Evolutionary conservation across 257 asterid genomes (phyloP), one percentile per base, ranked within the genome.

Genomic region (Rehmannia glutinosa): DNA sequence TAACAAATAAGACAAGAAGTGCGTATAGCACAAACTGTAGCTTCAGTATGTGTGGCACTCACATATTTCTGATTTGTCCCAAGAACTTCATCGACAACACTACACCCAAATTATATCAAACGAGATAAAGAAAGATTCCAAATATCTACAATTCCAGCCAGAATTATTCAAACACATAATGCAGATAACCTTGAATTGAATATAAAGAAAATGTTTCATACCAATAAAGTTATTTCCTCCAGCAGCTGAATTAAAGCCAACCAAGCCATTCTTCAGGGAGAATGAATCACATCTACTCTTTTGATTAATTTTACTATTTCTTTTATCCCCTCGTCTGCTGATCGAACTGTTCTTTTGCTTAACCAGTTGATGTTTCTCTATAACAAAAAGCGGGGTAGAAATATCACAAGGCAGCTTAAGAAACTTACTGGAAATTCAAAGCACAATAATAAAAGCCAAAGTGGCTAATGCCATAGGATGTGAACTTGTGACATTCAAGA

Each of bases 151-250:
- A 41, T 62, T 58, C 75, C 42, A 66, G 64, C 53, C 35, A 55
- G n/a, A 15, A 15, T 16, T 13, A 11, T 52, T 28, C 6, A 2
- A 53, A 42, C 39, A 52, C 33, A 25, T 23, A 32, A 58, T 16
- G 39, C 8, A 35, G 49, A n/a, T n/a, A n/a, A 61, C 30, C 30
- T 27, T 38, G 75, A 47, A 65, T 15, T 20, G 41, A 58, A 30
- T 19, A 15, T 24, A 63, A 58, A 41, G 32, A 46, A 61, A 19
- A 39, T 17, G 49, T 45, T 23, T 39, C 85, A 59, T 90, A 93
- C 99, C 97, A 60, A 84, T 81, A 82, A 82, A 81, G 83, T 79
- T 87, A 72, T 75, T 83, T 78, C 89, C 96, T 71, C 91, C 95
- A 63, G 90, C 69, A 68, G 85, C 83, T 41, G 96, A 80, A 77